Base-by-base conservation (phyloP, 108 stramenopile species). In the Skeletonema potamos region DNA sequence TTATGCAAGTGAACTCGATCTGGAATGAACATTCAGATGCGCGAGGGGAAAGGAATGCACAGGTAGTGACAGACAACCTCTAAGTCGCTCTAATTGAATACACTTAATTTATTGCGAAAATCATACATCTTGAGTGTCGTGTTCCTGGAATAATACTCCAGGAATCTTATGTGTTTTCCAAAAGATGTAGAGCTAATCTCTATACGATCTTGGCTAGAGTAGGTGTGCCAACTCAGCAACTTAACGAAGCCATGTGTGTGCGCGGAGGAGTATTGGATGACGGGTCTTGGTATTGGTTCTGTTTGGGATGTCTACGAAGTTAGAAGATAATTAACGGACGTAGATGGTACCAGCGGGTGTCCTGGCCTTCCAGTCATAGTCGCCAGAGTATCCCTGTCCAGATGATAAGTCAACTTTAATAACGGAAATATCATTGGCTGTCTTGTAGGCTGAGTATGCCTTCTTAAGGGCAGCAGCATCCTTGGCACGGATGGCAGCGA, bases 381-480 rank as follows among this genome's bases (percentile, higher is more conserved):
- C 90, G 48, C 48, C 65, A 20, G 82, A 84, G 86, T 88, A 92
- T 76, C 91, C 89, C 75, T 95, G 94, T 57, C 89, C 89, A 58
- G 58, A 37, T n/a, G 68, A 54, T 54, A 64, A 58, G 64, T 74
- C 79, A 54, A 88, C 66, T 13, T 59, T 22, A 29, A 81, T 62
- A 27, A 68, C 59, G 12, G 37, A 74, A 62, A 92, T 83, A 13
- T 62, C 83, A 70, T 89, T 87, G 28, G 82, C 58, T 34, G 64
- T 58, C 67, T 84, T 71, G 79, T 92, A 92, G n/a, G 56, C 58
- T 34, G 66, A 76, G 73, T 90, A 93, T 30, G 92, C 89, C 24
- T 62, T 64, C 89, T 93, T 90, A 5, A 93, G 64, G 27, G 88
- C 92, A 48, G 58, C 79, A 66, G 81, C 83, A 64, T 93, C 94